Evolutionary conservation across 2,329 filamentous ascomycete species (phyloP).

Genomic region (Nothophaeocryptopus gaeumannii): DNA sequence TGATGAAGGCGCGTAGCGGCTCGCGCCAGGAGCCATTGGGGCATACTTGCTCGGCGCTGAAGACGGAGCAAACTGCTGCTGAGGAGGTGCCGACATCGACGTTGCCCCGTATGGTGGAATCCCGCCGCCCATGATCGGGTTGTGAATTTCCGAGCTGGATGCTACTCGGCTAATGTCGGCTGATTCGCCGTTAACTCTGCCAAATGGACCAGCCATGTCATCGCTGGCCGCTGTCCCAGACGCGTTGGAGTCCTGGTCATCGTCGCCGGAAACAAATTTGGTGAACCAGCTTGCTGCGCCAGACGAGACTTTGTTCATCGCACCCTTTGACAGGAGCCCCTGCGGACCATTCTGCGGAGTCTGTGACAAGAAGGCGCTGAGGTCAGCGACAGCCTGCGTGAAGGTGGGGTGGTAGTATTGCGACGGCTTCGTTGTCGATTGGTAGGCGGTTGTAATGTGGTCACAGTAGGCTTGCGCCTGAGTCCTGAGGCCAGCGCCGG

Average conservation of each 20-base stretch:
- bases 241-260: slow-evolving; percentile 61
- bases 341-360: slow-evolving; percentile 66
- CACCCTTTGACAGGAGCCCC: slow-evolving; percentile 92
- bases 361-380: slow-evolving; percentile 78
- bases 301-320: slow-evolving; percentile 91
- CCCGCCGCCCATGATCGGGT: slow-evolving; percentile 43
- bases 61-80: slow-evolving; percentile 19
- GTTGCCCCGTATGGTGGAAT: slow-evolving; percentile 25
- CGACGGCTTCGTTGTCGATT: slow-evolving; percentile 76
- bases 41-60: slow-evolving; percentile 31
- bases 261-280: slow-evolving; percentile 92
- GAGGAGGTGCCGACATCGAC: slow-evolving; percentile 14
- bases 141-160: slow-evolving; percentile 72
- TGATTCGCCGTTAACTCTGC: slow-evolving; percentile 68
- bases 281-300: slow-evolving; percentile 91
- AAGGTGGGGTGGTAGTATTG: slow-evolving; percentile 79
- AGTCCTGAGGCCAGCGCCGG: slow-evolving; percentile 75
- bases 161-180: slow-evolving; percentile 54
- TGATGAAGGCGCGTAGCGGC: slow-evolving; percentile 23
- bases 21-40: slow-evolving; percentile 15
- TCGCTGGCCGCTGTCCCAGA: slow-evolving; percentile 41
- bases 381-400: slow-evolving; percentile 74
- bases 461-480: slow-evolving; percentile 94
- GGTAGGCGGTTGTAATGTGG: slow-evolving; percentile 70
- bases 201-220: slow-evolving; percentile 58